These are phyloP conservation scores for Cercospora berteroae DNA, from an alignment of 2,329 filamentous ascomycete species.

Conservation along the genomic window DNA sequence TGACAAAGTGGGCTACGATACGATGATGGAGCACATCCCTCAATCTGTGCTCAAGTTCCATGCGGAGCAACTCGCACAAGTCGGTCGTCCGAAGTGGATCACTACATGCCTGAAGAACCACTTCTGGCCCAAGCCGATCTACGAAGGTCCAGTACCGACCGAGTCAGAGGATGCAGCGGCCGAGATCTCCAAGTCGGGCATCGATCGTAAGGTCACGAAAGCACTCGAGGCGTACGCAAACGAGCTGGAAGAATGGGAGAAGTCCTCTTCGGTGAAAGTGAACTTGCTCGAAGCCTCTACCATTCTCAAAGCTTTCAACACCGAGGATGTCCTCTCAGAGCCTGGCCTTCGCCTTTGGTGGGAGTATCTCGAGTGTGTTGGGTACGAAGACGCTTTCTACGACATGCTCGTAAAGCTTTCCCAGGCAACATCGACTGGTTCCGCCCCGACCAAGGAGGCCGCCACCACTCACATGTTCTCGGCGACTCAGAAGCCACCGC, in stretches of 20 bases:
- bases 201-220: conserved; percentile 31
- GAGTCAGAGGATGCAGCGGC: conserved; percentile 15
- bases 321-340: conserved; percentile 41
- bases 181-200: background rate
- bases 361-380: conserved; percentile 49
- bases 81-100: conserved; percentile 43
- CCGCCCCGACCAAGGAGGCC: background rate
- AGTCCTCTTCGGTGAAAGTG: conserved; percentile 39
- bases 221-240: conserved; percentile 39
- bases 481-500: background rate
- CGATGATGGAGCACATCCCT: conserved; percentile 41
- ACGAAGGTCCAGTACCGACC: conserved; percentile 38
- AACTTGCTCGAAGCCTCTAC: conserved; percentile 38
- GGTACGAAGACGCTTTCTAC: conserved; percentile 45
- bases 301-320: conserved; percentile 43
- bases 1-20: conserved; percentile 47
- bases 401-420: conserved; percentile 38
- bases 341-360: conserved; percentile 47
- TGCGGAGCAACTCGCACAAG: conserved; percentile 40
- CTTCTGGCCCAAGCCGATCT: conserved; percentile 45
- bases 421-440: background rate
- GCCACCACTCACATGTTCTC: background rate
- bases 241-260: conserved; percentile 43
- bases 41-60: conserved; percentile 38
- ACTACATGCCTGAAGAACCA: conserved; percentile 42